Percentiles rank a stretch among this genome's conserved stretches.
These are phyloP conservation scores for Plasmopara muralis DNA, from an alignment of 352 stramenopile species.

Conservation along the genomic window DNA sequence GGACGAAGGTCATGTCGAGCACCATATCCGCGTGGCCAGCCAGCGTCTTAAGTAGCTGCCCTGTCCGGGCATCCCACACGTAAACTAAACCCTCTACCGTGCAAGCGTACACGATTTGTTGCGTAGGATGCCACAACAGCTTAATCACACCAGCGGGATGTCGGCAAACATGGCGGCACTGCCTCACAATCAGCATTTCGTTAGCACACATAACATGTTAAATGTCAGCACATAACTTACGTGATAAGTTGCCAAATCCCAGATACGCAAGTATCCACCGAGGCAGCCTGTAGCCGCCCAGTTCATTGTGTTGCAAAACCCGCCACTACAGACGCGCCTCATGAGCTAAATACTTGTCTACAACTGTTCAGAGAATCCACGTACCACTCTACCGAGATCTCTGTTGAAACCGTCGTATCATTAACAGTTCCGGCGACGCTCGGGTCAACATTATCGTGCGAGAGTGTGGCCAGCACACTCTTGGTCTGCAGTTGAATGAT, in stretches of 20 bases:
- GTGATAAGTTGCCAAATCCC: conserved; percentile 88
- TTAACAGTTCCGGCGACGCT: conserved; percentile 41
- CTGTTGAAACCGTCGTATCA: conserved; percentile 38
- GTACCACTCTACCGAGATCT: conserved; percentile 86
- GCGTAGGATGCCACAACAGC: conserved; percentile 84
- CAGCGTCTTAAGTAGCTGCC: conserved; percentile 65
- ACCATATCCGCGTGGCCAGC: conserved; percentile 90
- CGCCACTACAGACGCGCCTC: conserved; percentile 50
- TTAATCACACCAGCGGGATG: conserved; percentile 88
- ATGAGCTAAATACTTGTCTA: conserved; percentile 1
- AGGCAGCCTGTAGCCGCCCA: conserved; percentile 94
- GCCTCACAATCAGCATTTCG: conserved; percentile 3
- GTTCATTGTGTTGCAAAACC: conserved; percentile 91
- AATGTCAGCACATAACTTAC: conserved; percentile 19
- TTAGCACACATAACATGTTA: neutral
- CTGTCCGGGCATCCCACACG: conserved; percentile 87
- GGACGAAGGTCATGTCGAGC: conserved; percentile 82
- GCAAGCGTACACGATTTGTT: conserved; percentile 83
- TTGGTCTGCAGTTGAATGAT: conserved; percentile 92
- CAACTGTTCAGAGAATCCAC: conserved; percentile 7
- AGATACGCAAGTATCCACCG: conserved; percentile 93
- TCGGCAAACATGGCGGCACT: conserved; percentile 83
- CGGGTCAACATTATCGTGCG: conserved; percentile 56
- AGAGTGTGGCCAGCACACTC: conserved; percentile 87
- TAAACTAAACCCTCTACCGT: conserved; percentile 88